Conservation (phyloP, 2,329 filamentous ascomycete species). For the Rosellinia necatrix region DNA sequence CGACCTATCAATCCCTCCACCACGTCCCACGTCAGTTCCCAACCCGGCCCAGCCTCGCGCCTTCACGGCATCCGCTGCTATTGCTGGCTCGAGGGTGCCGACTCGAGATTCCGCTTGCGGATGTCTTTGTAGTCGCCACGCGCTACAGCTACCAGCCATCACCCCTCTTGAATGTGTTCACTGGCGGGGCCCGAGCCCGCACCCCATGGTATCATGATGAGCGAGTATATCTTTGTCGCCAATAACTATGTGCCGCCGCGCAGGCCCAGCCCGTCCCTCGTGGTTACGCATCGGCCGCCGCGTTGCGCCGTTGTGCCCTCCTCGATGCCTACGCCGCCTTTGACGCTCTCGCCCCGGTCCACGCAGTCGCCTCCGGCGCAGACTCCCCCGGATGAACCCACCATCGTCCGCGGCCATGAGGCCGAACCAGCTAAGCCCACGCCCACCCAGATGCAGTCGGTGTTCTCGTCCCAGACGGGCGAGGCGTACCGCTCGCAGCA, state of each 20-base stretch:
- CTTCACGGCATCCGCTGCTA: too few relatives aligned
- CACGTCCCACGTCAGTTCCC: too few relatives aligned
- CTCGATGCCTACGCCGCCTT: constrained; percentile 24
- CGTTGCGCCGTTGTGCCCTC: constrained; percentile 27
- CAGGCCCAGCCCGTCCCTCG: constrained; percentile 28
- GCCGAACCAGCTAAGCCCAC: constrained; percentile 29
- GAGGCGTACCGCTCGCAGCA: constrained; percentile 40
- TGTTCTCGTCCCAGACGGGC: constrained; percentile 40
- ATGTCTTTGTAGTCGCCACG: neutral
- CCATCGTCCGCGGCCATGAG: constrained; percentile 27
- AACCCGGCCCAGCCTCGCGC: too few relatives aligned
- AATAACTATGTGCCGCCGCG: constrained; percentile 27
- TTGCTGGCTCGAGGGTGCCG: neutral
- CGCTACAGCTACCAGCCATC: neutral
- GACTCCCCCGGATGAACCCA: constrained; percentile 25
- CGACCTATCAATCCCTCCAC: too few relatives aligned
- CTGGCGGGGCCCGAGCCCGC: constrained; percentile 22
- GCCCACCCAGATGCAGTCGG: constrained; percentile 37
- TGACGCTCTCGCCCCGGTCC: constrained; percentile 29
- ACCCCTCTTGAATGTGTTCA: neutral
- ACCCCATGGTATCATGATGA: constrained; percentile 25
- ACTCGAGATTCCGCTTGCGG: neutral
- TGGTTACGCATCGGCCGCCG: constrained; percentile 33
- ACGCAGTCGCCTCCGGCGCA: constrained; percentile 31
- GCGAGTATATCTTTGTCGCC: constrained; percentile 34